Base-by-base conservation (phyloP, 768 basidiomycete genomes). In the Cantharellus anzutake region DNA sequence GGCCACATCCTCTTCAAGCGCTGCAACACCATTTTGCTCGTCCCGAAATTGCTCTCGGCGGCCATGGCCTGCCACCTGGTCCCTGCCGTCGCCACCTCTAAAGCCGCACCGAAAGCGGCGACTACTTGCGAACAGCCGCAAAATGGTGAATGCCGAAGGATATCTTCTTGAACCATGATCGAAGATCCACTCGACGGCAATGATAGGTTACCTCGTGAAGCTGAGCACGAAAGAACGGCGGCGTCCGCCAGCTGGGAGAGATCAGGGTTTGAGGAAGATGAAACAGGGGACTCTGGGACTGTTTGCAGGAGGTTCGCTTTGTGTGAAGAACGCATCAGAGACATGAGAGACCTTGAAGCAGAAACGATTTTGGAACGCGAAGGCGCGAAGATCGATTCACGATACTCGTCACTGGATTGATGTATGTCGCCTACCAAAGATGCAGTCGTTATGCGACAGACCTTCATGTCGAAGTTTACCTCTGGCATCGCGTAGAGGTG, bases 401-500 rank as follows among this genome's bases (percentile, higher is more conserved):
- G 38, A 37, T 55, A 11, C 34, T 55, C 34, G 11, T 14, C 11
- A 35, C 37, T 55, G 52, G 34, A n/a, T 55, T 11, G 52, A 7
- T 55, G 52, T 11, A 55, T 11, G 11, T 11, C 7, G 34, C 11
- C 11, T 14, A 55, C 16, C 52, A 35, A 5, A 42, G 40, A 42
- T 39, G 5, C 38, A 14, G 56, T 39, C 14, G 56, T 57, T 5
- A 57, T 39, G 5, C 38, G 39, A 42, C 56, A 57, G 14, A 37
- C 35, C 14, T 42, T 42, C 16, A 57, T 11, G 41, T 57, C 56
- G 38, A 57, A 57, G 56, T 57, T 39, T 11, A 57, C 35, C 41
- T 57, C 56, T 42, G 56, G 56, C 38, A 57, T 39, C 14, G 56
- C 56, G 35, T 57, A 57, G 41, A 57, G 56, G 41, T 57, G 56